Percentiles rank a stretch among this genome's conserved stretches.
Conservation (phyloP, 768 basidiomycete genomes). For the Lactifluus rugatus region DNA sequence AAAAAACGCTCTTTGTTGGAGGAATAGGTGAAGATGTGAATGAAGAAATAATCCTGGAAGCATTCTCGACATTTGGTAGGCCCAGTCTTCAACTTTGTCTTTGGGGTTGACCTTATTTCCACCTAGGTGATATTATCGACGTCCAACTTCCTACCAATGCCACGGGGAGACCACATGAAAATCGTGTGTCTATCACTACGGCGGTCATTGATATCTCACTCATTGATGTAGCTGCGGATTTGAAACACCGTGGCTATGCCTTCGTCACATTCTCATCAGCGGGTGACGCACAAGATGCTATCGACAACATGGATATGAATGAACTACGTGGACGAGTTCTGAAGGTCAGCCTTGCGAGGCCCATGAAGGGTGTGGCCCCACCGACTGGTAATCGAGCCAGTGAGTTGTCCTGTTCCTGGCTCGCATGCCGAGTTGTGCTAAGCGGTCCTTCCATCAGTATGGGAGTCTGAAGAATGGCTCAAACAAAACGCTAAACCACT, state of each 20-base stretch:
- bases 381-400: conserved; percentile 62
- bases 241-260: conserved; percentile 88
- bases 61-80: conserved; percentile 83
- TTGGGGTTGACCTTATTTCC: background rate
- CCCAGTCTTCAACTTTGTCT: conserved; percentile 1
- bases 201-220: background rate
- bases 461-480: conserved; percentile 96
- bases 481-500: conserved; percentile 71
- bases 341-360: conserved; percentile 79
- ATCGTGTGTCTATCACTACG: conserved; percentile 34
- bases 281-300: conserved; percentile 87
- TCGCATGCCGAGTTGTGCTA: background rate
- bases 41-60: conserved; percentile 63
- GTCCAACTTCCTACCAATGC: conserved; percentile 78
- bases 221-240: conserved; percentile 32
- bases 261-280: conserved; percentile 80
- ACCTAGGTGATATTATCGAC: conserved; percentile 81
- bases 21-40: conserved; percentile 79
- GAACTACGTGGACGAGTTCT: conserved; percentile 69
- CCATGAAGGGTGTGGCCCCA: conserved; percentile 62
- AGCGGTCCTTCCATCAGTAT: conserved; percentile 45
- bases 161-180: conserved; percentile 54
- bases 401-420: conserved; percentile 30
- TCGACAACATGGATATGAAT: conserved; percentile 98
- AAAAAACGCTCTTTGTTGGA: conserved; percentile 80